A percentile compares a stretch with the other conserved stretches of the same genome.
Evolutionary conservation across 768 basidiomycete genomes (phyloP).

Genomic region (Lactarius akahatsu): DNA sequence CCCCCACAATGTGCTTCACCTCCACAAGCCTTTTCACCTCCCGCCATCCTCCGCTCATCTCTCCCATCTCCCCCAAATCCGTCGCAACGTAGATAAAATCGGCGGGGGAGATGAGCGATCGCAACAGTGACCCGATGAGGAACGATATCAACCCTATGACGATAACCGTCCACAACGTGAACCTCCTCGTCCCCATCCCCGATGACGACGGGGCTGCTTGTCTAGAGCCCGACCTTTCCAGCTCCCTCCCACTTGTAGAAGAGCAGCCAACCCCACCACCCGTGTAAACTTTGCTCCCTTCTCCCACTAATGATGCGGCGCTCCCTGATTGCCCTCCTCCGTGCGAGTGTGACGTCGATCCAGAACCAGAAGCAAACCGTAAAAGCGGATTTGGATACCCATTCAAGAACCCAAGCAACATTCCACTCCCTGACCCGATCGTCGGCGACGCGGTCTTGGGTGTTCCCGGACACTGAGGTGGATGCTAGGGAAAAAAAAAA

Average conservation of each 20-base stretch:
- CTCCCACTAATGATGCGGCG: constrained; percentile 22
- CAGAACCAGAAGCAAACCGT: constrained; percentile 44
- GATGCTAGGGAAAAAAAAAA: constrained; percentile 4
- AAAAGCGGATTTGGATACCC: constrained; percentile 58
- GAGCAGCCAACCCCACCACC: neutral
- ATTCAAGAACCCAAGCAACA: constrained; percentile 58
- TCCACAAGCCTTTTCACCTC: constrained; percentile 82
- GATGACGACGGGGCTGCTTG: constrained; percentile 14
- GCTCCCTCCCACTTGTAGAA: constrained; percentile 7
- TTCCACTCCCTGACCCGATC: constrained; percentile 38
- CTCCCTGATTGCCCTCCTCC: constrained; percentile 18
- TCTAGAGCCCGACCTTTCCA: constrained; percentile 12
- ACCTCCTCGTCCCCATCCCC: constrained; percentile 32
- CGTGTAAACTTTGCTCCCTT: constrained; percentile 11
- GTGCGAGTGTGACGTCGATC: constrained; percentile 20
- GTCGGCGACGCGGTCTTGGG: constrained; percentile 31
- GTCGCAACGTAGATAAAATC: constrained; percentile 85
- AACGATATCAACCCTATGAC: constrained; percentile 85
- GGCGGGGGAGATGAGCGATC: constrained; percentile 84
- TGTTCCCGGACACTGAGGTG: constrained; percentile 30
- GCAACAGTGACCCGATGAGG: constrained; percentile 84
- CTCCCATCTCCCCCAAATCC: constrained; percentile 54
- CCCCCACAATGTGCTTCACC: constrained; percentile 75
- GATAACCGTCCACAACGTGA: constrained; percentile 57
- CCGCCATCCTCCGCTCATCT: constrained; percentile 64